Evolutionary conservation across 129 eudicot genomes (phyloP).

Genomic region (Pulicaria dysenterica): DNA sequence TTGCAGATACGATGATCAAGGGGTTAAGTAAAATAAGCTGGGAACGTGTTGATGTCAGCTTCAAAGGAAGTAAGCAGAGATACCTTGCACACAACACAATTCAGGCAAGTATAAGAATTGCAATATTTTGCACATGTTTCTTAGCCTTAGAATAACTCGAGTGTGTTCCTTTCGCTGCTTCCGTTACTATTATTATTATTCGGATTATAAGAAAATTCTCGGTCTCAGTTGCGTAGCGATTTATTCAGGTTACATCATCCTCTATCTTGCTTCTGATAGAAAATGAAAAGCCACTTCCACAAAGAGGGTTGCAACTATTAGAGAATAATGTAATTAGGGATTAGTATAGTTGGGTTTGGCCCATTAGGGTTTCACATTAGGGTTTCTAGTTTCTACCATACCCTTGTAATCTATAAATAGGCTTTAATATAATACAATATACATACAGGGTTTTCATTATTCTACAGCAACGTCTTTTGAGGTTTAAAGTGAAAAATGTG

Average conservation of each 20-base stretch:
- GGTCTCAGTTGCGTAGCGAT: background rate
- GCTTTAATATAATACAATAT: too few species aligned
- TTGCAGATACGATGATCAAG: constrained; percentile 69
- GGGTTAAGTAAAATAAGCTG: constrained; percentile 63
- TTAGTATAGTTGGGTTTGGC: too few species aligned
- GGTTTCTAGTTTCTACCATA: too few species aligned
- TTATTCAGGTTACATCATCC: background rate
- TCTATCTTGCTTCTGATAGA: background rate
- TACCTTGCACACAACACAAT: constrained; percentile 84
- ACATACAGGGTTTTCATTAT: too few species aligned
- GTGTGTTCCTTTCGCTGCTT: background rate
- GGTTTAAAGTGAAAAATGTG: too few species aligned
- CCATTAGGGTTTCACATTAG: too few species aligned
- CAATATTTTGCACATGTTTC: constrained; percentile 18
- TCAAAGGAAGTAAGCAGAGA: constrained; percentile 77
- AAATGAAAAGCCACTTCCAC: background rate
- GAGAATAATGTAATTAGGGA: too few species aligned
- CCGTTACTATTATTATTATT: background rate
- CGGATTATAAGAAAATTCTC: background rate
- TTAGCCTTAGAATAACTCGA: background rate
- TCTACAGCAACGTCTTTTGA: too few species aligned
- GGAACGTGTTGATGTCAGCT: constrained; percentile 92
- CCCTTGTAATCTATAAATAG: too few species aligned
- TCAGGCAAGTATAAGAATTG: constrained; percentile 60
- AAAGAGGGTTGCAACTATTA: too few species aligned